Base-by-base conservation (phyloP, 306 rosid species). In the Inga laurina region DNA sequence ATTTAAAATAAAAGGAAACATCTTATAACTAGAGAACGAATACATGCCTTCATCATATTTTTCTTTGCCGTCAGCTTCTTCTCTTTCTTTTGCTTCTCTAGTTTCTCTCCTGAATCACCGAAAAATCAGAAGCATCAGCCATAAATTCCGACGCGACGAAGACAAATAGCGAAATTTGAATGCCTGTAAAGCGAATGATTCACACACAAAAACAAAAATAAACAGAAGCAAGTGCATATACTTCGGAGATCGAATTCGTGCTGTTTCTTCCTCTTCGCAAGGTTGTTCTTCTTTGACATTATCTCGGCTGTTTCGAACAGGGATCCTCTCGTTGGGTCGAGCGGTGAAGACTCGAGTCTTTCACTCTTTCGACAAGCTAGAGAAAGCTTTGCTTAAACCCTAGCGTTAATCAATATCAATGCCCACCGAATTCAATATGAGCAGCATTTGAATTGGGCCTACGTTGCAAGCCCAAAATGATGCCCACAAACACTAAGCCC, bases 231-330 rank as follows among this genome's bases (percentile, higher is more conserved):
- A 62, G 54, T 18, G 48, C 73, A 16, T 34, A 34, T 91, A 95
- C 99, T 93, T 87, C 22, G 84, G 81, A 95, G 98, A 71, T 95
- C 93, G 82, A 95, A 95, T 82, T 83, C 97, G 81, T 93, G 44
- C 75, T 93, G 99, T 35, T 75, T 88, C 88, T 92, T 95, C 82
- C 99, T 88, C 75, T 91, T 91, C 21, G 93, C 73, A 39, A 95
- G 98, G 82, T 84, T 82, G 84, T 95, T 95, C 92, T 95, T 95
- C 90, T 95, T 95, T 90, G 98, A 93, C 98, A 95, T 95, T 39
- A 27, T 22, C 39, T 15, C 52, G 57, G 27, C 34, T 48, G 18
- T 62, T 24, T 12, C 13, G 34, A 59, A 22, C 32, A 9, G 10
- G 30, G 14, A 22, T 22, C 14, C 66, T 22, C 15, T 24, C 14